Evolutionary conservation across 441 rosid genomes (phyloP), one percentile per base, ranked within the genome.

Genomic region (Flueggea neowawraea): DNA sequence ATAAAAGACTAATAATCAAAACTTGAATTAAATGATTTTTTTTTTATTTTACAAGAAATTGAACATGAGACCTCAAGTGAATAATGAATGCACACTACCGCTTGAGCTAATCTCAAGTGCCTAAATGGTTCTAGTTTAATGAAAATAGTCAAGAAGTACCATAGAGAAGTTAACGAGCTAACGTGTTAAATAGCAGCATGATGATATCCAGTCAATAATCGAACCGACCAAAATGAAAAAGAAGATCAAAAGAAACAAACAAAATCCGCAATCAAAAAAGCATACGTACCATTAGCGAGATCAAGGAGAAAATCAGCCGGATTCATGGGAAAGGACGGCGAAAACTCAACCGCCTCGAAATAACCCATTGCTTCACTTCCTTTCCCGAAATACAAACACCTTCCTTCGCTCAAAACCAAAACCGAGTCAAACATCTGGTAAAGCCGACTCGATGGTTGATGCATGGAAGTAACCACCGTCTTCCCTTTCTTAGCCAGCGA

Each of bases 291-390:
- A 47, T 88, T 93, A 17, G 98, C 98, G 73, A 93, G 96, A 77
- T 93, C 98, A 56, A 93, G 97, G 60, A 93, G 87, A 67, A 90
- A 90, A 75, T 93, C 98, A 2, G 98, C 98, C 52, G 98, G 98
- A 74, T 93, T 93, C 92, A 88, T 84, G 17, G 95, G 88, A 61
- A 90, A 90, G 71, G 95, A 85, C 65, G 97, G 96, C 11, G 91
- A 79, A 82, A 69, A 88, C 6, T 97, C 98, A 54, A 84, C 76
- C 49, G 98, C 82, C 31, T 80, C 82, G 57, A 93, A 88, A 31
- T 90, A 88, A 31, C 69, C 48, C 89, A 90, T 70, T 4, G 92
- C 98, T 16, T 88, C 97, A 32, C 84, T 77, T 39, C 85, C 89
- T 64, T 84, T 83, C 0, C 98, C 98, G 51, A 85, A 82, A 68